Evolutionary conservation across 306 rosid species (phyloP).

Genomic region (Ormosia emarginata): DNA sequence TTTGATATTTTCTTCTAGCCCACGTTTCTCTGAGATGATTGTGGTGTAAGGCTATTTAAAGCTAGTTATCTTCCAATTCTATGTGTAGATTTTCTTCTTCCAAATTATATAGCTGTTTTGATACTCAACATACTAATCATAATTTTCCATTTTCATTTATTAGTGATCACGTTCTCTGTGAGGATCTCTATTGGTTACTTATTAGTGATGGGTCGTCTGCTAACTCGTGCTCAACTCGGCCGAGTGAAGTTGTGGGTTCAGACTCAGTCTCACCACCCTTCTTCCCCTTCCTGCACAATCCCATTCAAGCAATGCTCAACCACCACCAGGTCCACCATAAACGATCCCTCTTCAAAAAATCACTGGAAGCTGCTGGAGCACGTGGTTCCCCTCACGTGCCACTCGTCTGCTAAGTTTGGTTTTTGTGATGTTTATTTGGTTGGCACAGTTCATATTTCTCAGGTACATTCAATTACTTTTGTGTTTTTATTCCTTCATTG

Average conservation of each 20-base stretch:
- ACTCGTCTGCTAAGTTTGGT: conserved; percentile 34
- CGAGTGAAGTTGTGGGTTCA: neutral
- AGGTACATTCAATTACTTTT: conserved; percentile 13
- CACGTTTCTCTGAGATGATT: no score
- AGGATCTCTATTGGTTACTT: no score
- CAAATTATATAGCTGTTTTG: no score
- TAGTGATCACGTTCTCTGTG: no score
- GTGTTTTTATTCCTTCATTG: no score
- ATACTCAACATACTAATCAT: no score
- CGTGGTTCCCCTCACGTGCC: conserved; percentile 44
- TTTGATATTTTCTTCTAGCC: no score
- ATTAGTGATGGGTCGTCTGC: neutral
- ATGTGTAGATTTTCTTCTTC: no score
- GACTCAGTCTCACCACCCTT: neutral
- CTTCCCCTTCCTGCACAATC: neutral
- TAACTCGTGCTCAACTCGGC: neutral
- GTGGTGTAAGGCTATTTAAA: no score
- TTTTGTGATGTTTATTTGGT: conserved; percentile 53
- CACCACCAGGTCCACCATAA: neutral
- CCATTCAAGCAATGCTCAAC: neutral
- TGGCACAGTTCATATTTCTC: conserved; percentile 60
- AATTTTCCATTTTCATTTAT: no score
- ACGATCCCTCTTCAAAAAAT: neutral
- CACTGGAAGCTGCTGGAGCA: conserved; percentile 40
- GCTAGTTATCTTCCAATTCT: no score